These are phyloP conservation scores for Sugiyamaella qingdaonensis DNA, from an alignment of 805 yeast genomes.

Conservation along the genomic window DNA sequence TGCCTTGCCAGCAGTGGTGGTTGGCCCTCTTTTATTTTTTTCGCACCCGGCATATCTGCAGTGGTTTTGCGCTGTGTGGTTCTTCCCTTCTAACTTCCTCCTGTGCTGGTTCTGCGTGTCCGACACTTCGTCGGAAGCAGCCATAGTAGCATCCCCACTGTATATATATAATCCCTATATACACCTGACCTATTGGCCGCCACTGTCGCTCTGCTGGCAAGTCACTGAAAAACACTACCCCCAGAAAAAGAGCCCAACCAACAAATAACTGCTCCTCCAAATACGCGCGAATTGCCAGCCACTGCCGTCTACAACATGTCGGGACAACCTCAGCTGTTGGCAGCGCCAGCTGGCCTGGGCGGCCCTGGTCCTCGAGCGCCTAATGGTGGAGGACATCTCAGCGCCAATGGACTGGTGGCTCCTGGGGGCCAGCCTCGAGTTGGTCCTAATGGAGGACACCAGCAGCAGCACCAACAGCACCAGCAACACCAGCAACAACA, in stretches of 20 bases:
- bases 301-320: slow-evolving; percentile 4
- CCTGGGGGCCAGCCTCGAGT: background rate
- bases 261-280: background rate
- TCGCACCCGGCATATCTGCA: background rate
- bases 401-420: background rate
- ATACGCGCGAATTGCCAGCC: background rate
- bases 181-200: too few relatives aligned
- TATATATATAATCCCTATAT: background rate
- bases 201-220: too few relatives aligned
- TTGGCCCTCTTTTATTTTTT: slow-evolving; percentile 5
- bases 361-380: slow-evolving; percentile 18
- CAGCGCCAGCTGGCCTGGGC: slow-evolving; percentile 17
- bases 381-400: slow-evolving; percentile 10
- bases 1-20: background rate
- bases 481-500: too few relatives aligned
- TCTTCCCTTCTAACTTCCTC: too few relatives aligned
- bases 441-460: background rate
- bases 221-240: too few relatives aligned
- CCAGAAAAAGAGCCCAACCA: background rate
- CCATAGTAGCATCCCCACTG: too few relatives aligned
- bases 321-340: slow-evolving; percentile 16
- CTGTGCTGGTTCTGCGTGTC: too few relatives aligned
- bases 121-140: background rate
- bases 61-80: too few relatives aligned
- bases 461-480: too few relatives aligned